phyloP scores from a whole-genome alignment of 2,329 filamentous ascomycete genomes.

The Penicillium psychrosexuale region DNA sequence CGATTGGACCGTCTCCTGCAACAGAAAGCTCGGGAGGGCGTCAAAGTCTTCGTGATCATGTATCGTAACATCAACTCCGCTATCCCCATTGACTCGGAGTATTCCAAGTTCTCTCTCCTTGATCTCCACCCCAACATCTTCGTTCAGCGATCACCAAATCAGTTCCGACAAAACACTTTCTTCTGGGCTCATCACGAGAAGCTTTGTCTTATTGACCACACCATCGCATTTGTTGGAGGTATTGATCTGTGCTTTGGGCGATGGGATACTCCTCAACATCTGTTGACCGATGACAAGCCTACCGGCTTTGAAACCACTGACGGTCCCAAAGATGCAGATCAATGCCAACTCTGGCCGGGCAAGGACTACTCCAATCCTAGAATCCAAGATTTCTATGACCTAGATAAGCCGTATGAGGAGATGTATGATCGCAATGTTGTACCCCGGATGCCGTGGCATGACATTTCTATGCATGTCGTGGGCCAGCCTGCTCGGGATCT shows the following conservation, averaged over 20 bases:
- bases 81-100: slow-evolving; percentile 95
- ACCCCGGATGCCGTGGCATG: slow-evolving; percentile 97
- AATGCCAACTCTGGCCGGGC: slow-evolving; percentile 93
- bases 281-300: slow-evolving; percentile 84
- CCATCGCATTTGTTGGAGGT: slow-evolving; percentile 90
- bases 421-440: slow-evolving; percentile 93
- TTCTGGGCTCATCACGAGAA: slow-evolving; percentile 99
- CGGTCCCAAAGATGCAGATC: slow-evolving; percentile 77
- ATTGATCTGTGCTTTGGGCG: slow-evolving; percentile 95
- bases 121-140: slow-evolving; percentile 96
- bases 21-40: slow-evolving; percentile 86
- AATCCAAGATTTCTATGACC: slow-evolving; percentile 88
- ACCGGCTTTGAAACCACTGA: slow-evolving; percentile 85
- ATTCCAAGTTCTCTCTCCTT: slow-evolving; percentile 93
- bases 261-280: slow-evolving; percentile 95
- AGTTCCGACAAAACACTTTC: slow-evolving; percentile 98
- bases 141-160: slow-evolving; percentile 92
- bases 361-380: slow-evolving; percentile 98
- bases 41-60: slow-evolving; percentile 96
- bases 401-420: slow-evolving; percentile 94
- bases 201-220: slow-evolving; percentile 93
- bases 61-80: slow-evolving; percentile 97
- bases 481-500: slow-evolving; percentile 92
- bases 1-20: slow-evolving; percentile 89
- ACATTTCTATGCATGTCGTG: slow-evolving; percentile 96